Percentiles rank a stretch among this genome's conserved stretches.
These are phyloP conservation scores for Phytopythium kandeliae DNA, from an alignment of 352 stramenopile genomes.

Conservation along the genomic window DNA sequence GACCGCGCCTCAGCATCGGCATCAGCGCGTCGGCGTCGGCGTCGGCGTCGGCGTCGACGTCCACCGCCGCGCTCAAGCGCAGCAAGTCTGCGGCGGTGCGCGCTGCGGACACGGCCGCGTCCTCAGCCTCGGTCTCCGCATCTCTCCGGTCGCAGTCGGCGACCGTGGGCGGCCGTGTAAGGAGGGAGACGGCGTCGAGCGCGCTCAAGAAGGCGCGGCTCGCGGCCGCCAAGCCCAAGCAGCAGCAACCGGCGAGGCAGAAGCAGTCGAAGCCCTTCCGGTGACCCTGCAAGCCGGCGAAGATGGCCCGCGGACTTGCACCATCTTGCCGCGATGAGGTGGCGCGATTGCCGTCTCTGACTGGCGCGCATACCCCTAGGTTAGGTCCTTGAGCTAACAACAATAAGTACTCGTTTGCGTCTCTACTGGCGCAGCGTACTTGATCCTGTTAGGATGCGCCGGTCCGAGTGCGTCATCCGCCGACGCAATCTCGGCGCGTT, in stretches of 20 bases:
- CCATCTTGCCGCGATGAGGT: neutral
- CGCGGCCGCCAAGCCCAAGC: too few relatives aligned
- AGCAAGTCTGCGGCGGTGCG: conserved; percentile 3
- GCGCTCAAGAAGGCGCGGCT: conserved; percentile 38
- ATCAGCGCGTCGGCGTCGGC: too few relatives aligned
- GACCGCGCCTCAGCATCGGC: neutral
- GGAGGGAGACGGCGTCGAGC: conserved; percentile 48
- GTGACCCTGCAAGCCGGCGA: conserved; percentile 1
- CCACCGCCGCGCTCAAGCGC: neutral
- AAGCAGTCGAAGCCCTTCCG: conserved; percentile 29
- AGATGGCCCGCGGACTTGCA: neutral
- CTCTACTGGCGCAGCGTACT: neutral
- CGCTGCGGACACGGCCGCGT: too few relatives aligned
- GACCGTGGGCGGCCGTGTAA: conserved; percentile 5
- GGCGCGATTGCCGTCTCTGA: neutral
- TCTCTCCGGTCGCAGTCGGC: neutral
- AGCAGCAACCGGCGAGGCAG: too few relatives aligned
- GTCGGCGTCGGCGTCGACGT: too few relatives aligned
- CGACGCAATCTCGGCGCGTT: neutral
- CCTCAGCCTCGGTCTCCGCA: neutral
- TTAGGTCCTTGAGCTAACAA: neutral
- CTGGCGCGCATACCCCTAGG: neutral
- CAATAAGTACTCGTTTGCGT: too few relatives aligned
- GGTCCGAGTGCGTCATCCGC: neutral
- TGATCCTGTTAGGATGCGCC: neutral